Evolutionary conservation across 2,329 filamentous ascomycete genomes (phyloP), one percentile per base, ranked within the genome.

Genomic region (Diatrype stigma): DNA sequence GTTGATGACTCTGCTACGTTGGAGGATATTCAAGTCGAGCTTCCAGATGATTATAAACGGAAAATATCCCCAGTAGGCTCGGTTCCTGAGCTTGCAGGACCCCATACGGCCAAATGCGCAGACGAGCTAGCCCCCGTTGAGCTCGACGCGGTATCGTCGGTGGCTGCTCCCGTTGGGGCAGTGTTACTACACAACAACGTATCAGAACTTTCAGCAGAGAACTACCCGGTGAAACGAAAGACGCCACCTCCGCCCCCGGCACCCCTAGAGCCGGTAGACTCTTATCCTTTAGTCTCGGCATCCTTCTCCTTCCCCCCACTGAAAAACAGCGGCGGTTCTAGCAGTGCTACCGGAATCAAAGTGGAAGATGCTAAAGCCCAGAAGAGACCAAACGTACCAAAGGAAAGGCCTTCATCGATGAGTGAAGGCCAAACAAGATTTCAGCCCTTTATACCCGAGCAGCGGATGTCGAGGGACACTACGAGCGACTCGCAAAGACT

Each of bases 121-220:
- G 64, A 66, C 37, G 65, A 67, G 48, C 50, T 67, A 23, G 64
- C 65, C 19, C 65, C 64, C 7, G 50, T 66, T 26, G 65, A 67
- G 50, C 45, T 67, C 30, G 65, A 67, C 46, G 62, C 60, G 32
- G 57, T 57, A 1, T 57, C 59, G 35, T 51, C 52, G 12, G 38
- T 22, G 2, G 48, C 52, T 19, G 42, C 47, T 6, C 37, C 50
- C 16, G 51, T 54, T 17, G 51, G 52, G 37, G 53, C 55, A 12
- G 50, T 58, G 6, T 2, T 55, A 23, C 21, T 46, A 11, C 59
- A 57, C 8, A 50, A 55, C 53, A 47, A 28, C n/a, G 48, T 55
- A 6, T 53, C 53, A n/a, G 63, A 63, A 47, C 56, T 65, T 19
- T 49, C 60, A 34, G 58, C 61, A n/a, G 51, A 60, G 22, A 54